These are phyloP conservation scores for Arthromyces matolae DNA, from an alignment of 768 basidiomycete species.

Conservation along the genomic window DNA sequence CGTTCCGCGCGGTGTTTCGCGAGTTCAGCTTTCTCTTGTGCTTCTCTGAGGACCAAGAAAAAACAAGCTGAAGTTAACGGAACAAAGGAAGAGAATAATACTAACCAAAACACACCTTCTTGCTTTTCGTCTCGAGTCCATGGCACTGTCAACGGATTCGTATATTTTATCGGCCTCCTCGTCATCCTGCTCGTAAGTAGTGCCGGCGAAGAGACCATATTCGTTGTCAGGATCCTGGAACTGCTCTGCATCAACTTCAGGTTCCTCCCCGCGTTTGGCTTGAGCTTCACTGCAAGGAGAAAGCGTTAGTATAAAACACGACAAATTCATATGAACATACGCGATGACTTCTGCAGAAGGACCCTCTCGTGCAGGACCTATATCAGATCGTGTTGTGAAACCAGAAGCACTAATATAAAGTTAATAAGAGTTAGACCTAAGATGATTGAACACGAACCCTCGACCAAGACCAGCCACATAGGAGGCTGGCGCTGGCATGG, in stretches of 20 bases:
- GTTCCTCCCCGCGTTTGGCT: conserved; percentile 81
- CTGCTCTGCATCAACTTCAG: conserved; percentile 84
- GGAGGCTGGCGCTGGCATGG: conserved; percentile 91
- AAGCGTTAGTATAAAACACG: background rate
- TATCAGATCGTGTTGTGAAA: conserved; percentile 97
- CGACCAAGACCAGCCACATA: conserved; percentile 98
- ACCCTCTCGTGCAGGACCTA: conserved; percentile 94
- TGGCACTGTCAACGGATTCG: conserved; percentile 83
- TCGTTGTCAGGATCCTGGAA: conserved; percentile 98
- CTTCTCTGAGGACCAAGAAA: conserved; percentile 25
- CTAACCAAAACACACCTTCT: conserved; percentile 68
- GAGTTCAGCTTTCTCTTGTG: conserved; percentile 25
- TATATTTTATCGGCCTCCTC: conserved; percentile 97
- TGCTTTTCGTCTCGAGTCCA: conserved; percentile 81
- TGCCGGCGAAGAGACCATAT: conserved; percentile 92
- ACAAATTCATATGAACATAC: conserved; percentile 39
- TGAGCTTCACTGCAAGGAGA: conserved; percentile 72
- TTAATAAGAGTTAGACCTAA: conserved; percentile 6
- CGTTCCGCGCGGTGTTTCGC: conserved; percentile 79
- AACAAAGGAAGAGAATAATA: conserved; percentile 26
- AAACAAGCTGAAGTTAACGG: conserved; percentile 18
- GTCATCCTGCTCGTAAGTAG: conserved; percentile 94
- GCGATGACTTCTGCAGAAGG: conserved; percentile 90
- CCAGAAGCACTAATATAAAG: conserved; percentile 72
- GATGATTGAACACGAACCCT: conserved; percentile 53